Base-by-base conservation (phyloP, 2,329 filamentous ascomycete species). In the Ceratocystis papillata region DNA sequence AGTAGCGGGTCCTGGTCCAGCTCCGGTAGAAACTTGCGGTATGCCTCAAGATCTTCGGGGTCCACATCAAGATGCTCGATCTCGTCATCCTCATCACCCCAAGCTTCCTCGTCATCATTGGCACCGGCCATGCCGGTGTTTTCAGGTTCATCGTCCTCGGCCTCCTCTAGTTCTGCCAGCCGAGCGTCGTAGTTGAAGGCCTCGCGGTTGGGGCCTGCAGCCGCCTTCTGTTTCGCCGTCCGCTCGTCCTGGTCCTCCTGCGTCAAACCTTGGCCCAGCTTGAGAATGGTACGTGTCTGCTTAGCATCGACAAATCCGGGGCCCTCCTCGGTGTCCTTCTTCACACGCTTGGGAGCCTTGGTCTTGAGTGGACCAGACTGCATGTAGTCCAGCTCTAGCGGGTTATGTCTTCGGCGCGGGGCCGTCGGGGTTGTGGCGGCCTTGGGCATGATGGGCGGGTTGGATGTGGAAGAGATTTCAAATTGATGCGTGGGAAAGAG, bases 301-400 rank as follows among this genome's bases (percentile, higher is more conserved):
- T 90, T 92, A 67, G 91, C 86, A 75, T 96, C 92, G 68, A 99
- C 85, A 72, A 88, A 97, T 69, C 81, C 79, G 68, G 88, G 84
- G 68, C 83, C 81, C 67, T 84, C 81, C 25, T 66, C 64, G 8
- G 81, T 80, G 41, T 82, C 80, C 44, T 85, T 81, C 67, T 83
- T 83, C 63, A 80, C 82, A 64, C 79, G 81, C 63, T 79, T 81
- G 75, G 85, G 88, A 70, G 80, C 79, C 75, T 86, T 87, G 71
- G 81, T 81, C 78, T 90, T 90, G 70, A 86, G 86, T 70, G 86
- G 79, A 68, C 87, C 81, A 67, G 86, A 82, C 70, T 90, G 80
- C 71, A 87, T 77, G 73, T 97, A 81, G 72, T 97, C 94, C 73
- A 96, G 89, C 72, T 93, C 88, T 68, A 99, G 87, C 50, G 93